These are phyloP conservation scores for Jaltomata sinuosa DNA, from an alignment of 257 asterid genomes.

Conservation along the genomic window DNA sequence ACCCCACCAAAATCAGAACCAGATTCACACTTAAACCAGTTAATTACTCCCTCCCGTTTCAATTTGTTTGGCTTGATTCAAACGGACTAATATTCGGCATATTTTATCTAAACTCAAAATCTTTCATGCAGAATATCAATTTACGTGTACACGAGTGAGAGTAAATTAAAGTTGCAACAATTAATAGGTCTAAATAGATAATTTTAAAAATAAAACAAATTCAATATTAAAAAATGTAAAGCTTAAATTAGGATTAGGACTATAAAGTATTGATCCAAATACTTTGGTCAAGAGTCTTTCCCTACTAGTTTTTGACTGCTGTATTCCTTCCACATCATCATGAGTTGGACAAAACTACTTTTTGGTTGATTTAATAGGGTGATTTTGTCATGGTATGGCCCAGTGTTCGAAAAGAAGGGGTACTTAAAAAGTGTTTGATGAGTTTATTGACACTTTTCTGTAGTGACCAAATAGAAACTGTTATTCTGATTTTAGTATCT, in stretches of 20 bases:
- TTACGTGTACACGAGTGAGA: background rate
- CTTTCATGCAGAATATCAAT: background rate
- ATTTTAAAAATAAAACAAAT: background rate
- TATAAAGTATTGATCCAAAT: background rate
- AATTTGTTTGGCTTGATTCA: background rate
- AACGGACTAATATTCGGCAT: background rate
- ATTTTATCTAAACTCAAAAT: accelerated
- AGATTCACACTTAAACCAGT: constrained; percentile 25
- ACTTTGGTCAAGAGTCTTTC: background rate
- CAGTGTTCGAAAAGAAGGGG: constrained; percentile 19
- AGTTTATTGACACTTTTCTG: constrained; percentile 11
- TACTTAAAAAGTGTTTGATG: constrained; percentile 20
- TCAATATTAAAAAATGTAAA: background rate
- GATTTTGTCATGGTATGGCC: constrained; percentile 31
- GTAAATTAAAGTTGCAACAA: background rate
- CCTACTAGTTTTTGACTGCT: constrained; percentile 6
- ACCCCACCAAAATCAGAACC: constrained; percentile 17
- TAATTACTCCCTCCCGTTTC: background rate
- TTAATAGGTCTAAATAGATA: background rate
- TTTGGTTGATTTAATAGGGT: constrained; percentile 6
- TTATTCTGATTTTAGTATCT: background rate
- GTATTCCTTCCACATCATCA: constrained; percentile 29
- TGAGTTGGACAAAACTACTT: constrained; percentile 37
- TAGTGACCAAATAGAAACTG: constrained; percentile 2
- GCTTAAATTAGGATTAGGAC: background rate